phyloP scores from a whole-genome alignment of 176 grass and related monocot genomes.

The Ampelocalamus luodianensis region DNA sequence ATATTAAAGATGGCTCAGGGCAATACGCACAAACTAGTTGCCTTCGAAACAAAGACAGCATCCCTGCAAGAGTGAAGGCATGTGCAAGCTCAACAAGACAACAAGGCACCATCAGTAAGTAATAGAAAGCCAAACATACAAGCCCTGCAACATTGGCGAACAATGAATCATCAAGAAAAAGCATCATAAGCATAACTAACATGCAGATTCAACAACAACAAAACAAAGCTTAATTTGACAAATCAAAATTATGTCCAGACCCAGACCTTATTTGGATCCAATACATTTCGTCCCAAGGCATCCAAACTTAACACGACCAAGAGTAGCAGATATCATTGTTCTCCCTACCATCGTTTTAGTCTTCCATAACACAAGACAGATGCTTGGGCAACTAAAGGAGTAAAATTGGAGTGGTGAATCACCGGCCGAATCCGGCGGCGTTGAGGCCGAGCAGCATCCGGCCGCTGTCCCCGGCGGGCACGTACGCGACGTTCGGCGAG shows the following conservation, averaged over 20 bases:
- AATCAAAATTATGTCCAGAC: slow-evolving; percentile 22
- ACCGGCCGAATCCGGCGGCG: slow-evolving; percentile 59
- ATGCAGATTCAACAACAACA: slow-evolving; percentile 1
- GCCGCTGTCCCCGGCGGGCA: slow-evolving; percentile 61
- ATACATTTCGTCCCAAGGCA: slow-evolving; percentile 37
- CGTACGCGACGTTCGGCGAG: slow-evolving; percentile 76
- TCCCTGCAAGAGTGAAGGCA: not conserved
- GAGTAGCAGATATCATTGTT: slow-evolving; percentile 37
- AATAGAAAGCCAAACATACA: not conserved
- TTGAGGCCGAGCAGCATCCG: slow-evolving; percentile 87
- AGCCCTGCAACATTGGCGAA: not conserved
- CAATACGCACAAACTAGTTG: not conserved
- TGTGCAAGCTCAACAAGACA: not conserved
- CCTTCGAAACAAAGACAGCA: not conserved
- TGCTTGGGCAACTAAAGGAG: slow-evolving; percentile 13
- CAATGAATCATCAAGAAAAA: not conserved
- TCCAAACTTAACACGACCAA: slow-evolving; percentile 32
- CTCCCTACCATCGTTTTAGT: slow-evolving; percentile 23
- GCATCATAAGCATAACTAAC: not conserved
- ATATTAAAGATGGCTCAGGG: not conserved
- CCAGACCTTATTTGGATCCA: slow-evolving; percentile 38
- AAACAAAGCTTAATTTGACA: not conserved
- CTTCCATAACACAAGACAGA: slow-evolving; percentile 12
- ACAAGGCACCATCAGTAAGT: not conserved
- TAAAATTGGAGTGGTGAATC: slow-evolving; percentile 24